Evolutionary conservation across 306 rosid genomes (phyloP), one percentile per base, ranked within the genome.

Genomic region (Argentina anserina): DNA sequence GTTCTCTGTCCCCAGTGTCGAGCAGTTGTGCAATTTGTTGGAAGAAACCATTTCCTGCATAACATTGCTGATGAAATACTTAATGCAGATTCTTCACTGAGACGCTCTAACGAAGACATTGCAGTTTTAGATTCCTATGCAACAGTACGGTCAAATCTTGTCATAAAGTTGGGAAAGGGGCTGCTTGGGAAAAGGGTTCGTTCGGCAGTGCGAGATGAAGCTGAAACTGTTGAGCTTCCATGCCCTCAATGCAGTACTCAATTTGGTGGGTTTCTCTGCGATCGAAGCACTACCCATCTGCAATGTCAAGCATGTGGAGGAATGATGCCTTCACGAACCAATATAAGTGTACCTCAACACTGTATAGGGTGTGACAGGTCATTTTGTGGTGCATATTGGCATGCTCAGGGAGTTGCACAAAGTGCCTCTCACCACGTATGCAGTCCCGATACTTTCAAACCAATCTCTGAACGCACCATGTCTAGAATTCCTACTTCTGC

Each of bases 1-100:
- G 90, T 93, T 65, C 90, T 93, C 67, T 93, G 98, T 85, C 98
- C 98, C 62, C 98, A 90, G 34, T 93, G 98, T 76, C 85, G 98
- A 82, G 96, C 86, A 50, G 90, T 87, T 67, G 92, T 90, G 45
- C 97, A 89, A 42, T 91, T 87, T 78, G 96, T 84, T 79, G 97
- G 98, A 67, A 91, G 84, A 86, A 94, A 94, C 67, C 97, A 89
- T 84, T 91, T 89, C 83, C 83, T 94, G 79, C 86, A 82, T 29
- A 78, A 76, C 80, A 88, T 91, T 69, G 86, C 86, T 0, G 90
- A 88, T 96, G 91, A 84, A 72, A 86, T 91, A 65, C 42, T 87
- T 40, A 81, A 70, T 69, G 91, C 89, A 3, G 96, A 94, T 82
- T 80, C 90, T 78, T 87, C 97, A 68, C 84, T 94, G 34, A 71